Conservation (phyloP, 352 stramenopile species). For the Plasmopara muralis region DNA sequence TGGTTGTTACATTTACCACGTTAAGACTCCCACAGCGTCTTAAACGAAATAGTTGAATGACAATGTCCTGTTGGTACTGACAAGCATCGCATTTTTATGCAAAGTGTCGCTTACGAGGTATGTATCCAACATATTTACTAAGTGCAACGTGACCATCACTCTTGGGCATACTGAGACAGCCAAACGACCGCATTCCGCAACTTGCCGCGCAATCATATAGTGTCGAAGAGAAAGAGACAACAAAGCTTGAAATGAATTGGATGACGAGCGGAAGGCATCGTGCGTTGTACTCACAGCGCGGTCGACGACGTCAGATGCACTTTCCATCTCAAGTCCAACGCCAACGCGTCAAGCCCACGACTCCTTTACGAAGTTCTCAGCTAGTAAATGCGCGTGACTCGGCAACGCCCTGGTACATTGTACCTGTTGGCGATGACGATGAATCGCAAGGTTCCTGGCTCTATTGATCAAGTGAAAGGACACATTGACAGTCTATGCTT, state of each 20-base stretch:
- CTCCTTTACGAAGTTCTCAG: constrained; percentile 14
- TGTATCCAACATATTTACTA: too few species aligned
- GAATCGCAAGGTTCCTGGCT: constrained; percentile 40
- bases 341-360: constrained; percentile 15
- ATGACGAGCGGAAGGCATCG: constrained; percentile 59
- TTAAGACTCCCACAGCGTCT: too few species aligned
- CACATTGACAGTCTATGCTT: constrained; percentile 6
- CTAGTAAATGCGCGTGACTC: constrained; percentile 8
- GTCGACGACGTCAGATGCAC: constrained; percentile 37
- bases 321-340: constrained; percentile 45
- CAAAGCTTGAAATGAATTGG: constrained; percentile 45
- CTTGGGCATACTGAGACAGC: too few species aligned
- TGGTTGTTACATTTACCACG: too few species aligned
- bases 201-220: constrained; percentile 12
- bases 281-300: constrained; percentile 43
- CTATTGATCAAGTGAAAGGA: too few species aligned
- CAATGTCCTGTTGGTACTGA: too few species aligned
- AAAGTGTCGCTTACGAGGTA: too few species aligned
- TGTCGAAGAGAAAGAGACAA: constrained; percentile 1
- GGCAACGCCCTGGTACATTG: constrained; percentile 50
- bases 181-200: constrained; percentile 15
- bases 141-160: too few species aligned
- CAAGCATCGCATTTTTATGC: too few species aligned
- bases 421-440: constrained; percentile 31
- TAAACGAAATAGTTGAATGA: too few species aligned